Conservation (phyloP, 1,139 yeast genomes). For the Suhomyces bokatorum region DNA sequence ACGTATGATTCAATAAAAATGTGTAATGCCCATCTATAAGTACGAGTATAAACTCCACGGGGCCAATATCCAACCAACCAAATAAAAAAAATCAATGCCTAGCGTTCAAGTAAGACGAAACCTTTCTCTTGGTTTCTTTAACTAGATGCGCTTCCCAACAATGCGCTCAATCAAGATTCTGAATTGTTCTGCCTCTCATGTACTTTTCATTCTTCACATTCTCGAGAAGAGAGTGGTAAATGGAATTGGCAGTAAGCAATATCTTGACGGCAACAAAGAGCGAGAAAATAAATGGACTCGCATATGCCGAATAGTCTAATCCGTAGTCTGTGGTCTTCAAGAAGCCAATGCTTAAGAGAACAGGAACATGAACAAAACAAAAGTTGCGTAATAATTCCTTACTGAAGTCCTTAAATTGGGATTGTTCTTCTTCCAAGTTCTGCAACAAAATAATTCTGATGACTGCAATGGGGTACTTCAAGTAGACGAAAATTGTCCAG, state of each 20-base stretch:
- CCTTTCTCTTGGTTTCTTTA: too few relatives aligned
- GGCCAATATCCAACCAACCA: background rate
- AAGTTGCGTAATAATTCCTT: slow-evolving; percentile 16
- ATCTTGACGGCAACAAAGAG: slow-evolving; percentile 18
- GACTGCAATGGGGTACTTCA: slow-evolving; percentile 5
- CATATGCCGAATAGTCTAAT: slow-evolving; percentile 1
- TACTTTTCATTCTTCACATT: slow-evolving; percentile 62
- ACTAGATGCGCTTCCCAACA: background rate
- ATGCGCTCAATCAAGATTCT: slow-evolving; percentile 37
- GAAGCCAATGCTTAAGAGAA: slow-evolving; percentile 4
- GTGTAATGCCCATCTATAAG: background rate
- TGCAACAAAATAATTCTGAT: slow-evolving; percentile 2
- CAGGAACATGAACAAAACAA: slow-evolving; percentile 19
- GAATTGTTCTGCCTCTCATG: slow-evolving; percentile 61
- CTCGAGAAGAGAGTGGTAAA: slow-evolving; percentile 31
- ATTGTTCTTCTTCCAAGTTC: slow-evolving; percentile 4
- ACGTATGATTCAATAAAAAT: background rate
- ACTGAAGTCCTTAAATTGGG: slow-evolving; percentile 6
- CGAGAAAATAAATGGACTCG: slow-evolving; percentile 13
- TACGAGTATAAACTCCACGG: background rate
- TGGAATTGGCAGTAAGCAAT: slow-evolving; percentile 10
- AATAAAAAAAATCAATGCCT: too few relatives aligned
- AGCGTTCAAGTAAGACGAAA: too few relatives aligned
- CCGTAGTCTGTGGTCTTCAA: slow-evolving; percentile 1
- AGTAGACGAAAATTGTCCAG: slow-evolving; percentile 26